A percentile compares a stretch with the other conserved stretches of the same genome.
These are phyloP conservation scores for Syzygium grande DNA, from an alignment of 345 rosid genomes.

Conservation along the genomic window DNA sequence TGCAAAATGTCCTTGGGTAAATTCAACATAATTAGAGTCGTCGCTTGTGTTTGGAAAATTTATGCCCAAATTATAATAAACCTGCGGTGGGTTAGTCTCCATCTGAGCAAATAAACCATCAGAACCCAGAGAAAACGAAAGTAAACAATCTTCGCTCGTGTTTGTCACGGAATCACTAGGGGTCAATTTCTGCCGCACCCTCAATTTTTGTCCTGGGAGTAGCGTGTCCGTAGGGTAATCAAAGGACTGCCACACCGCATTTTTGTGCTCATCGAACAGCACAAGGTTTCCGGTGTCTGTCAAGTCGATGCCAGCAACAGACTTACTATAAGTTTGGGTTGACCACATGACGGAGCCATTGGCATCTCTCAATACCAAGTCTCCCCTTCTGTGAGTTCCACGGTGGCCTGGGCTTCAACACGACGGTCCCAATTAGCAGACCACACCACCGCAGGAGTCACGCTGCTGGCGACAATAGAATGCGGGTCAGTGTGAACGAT, in stretches of 20 bases:
- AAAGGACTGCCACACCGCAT: conserved; percentile 14
- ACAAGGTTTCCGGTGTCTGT: conserved; percentile 6
- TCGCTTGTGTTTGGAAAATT: not conserved
- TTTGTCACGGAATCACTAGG: not conserved
- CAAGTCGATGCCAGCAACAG: conserved; percentile 3
- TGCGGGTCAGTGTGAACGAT: not conserved
- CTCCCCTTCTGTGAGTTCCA: conserved; percentile 2
- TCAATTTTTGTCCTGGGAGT: conserved; percentile 2
- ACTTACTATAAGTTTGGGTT: not conserved
- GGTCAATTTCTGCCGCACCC: conserved; percentile 3
- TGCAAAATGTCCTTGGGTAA: not conserved
- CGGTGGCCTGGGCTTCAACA: not conserved
- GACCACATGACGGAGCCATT: conserved; percentile 10
- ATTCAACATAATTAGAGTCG: not conserved
- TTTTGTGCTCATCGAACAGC: not conserved
- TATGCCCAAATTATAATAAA: not conserved
- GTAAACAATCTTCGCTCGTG: not conserved
- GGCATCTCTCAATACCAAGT: conserved; percentile 6
- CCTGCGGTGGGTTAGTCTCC: not conserved
- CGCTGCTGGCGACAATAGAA: not conserved
- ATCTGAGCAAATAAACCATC: conserved; percentile 4
- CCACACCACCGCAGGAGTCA: conserved; percentile 4
- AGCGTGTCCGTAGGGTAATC: conserved; percentile 11
- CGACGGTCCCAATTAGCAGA: conserved; percentile 12
- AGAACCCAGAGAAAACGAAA: conserved; percentile 1